A percentile compares a stretch with the other conserved stretches of the same genome.
Evolutionary conservation across 2,329 filamentous ascomycete species (phyloP).

Genomic region (Alternaria alternata): DNA sequence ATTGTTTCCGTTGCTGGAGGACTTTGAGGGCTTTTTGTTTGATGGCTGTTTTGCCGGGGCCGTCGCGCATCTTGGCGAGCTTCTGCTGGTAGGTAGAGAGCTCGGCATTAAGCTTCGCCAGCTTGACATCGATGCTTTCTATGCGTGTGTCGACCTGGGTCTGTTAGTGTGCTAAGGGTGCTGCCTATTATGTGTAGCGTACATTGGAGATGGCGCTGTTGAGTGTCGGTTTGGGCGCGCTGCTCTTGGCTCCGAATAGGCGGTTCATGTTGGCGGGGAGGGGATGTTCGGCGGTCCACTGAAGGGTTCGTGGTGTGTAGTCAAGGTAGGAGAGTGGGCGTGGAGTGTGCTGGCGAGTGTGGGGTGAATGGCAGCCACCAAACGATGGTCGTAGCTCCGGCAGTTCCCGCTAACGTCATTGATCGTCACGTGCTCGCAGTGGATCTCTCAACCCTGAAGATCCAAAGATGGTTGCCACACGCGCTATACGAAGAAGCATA

Average conservation of each 20-base stretch:
- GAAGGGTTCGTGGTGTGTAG: not conserved
- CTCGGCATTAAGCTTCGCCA: slow-evolving; percentile 90
- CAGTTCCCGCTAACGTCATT: slow-evolving; percentile 19
- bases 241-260: slow-evolving; percentile 88
- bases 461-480: not conserved
- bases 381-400: slow-evolving; percentile 15
- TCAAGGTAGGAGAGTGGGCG: not conserved
- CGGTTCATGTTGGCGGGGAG: slow-evolving; percentile 77
- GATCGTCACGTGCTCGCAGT: slow-evolving; percentile 13
- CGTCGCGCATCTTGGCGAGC: slow-evolving; percentile 91
- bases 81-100: slow-evolving; percentile 87
- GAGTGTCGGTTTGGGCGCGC: slow-evolving; percentile 88
- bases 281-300: not conserved
- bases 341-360: slow-evolving; percentile 9
- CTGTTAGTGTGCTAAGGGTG: slow-evolving; percentile 26
- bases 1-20: slow-evolving; percentile 90
- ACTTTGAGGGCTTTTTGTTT: slow-evolving; percentile 95
- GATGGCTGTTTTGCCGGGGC: slow-evolving; percentile 89
- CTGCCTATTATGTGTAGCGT: slow-evolving; percentile 32
- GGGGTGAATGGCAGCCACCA: slow-evolving; percentile 21
- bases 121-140: slow-evolving; percentile 90
- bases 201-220: slow-evolving; percentile 83
- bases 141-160: slow-evolving; percentile 79
- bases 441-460: not conserved
- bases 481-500: not conserved